Conservation (phyloP, 768 basidiomycete genomes). For the Boletus rubropictus region DNA sequence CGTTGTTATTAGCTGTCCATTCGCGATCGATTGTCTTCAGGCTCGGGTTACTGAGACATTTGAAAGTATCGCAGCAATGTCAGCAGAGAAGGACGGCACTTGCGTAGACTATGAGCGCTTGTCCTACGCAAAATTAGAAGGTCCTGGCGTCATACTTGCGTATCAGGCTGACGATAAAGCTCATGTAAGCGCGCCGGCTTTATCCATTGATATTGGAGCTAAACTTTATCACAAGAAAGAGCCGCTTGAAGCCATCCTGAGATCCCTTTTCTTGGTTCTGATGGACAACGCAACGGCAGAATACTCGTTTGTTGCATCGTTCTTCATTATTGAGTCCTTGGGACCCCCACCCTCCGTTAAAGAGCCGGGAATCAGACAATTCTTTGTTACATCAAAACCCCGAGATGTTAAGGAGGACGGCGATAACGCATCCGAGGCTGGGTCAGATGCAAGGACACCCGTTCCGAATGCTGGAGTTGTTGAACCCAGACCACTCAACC, state of each 20-base stretch:
- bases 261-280: slow-evolving; percentile 83
- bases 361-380: slow-evolving; percentile 31
- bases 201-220: slow-evolving; percentile 8
- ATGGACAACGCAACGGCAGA: slow-evolving; percentile 95
- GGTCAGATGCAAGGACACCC: slow-evolving; percentile 46
- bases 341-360: slow-evolving; percentile 26
- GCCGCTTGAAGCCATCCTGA: slow-evolving; percentile 74
- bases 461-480: slow-evolving; percentile 25
- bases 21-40: slow-evolving; percentile 33
- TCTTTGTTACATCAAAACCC: slow-evolving; percentile 37
- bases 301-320: slow-evolving; percentile 79
- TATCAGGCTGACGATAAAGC: slow-evolving; percentile 88
- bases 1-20: not conserved
- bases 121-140: slow-evolving; percentile 66
- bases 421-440: slow-evolving; percentile 39
- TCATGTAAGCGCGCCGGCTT: slow-evolving; percentile 57
- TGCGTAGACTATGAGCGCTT: slow-evolving; percentile 52
- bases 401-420: slow-evolving; percentile 36
- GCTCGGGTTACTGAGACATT: slow-evolving; percentile 63
- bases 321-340: slow-evolving; percentile 52
- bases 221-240: slow-evolving; percentile 52
- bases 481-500: slow-evolving; percentile 21
- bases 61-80: slow-evolving; percentile 51
- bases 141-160: slow-evolving; percentile 72
- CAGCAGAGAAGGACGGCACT: slow-evolving; percentile 36